Evolutionary conservation across 2,329 filamentous ascomycete species (phyloP).

Genomic region (Talaromyces albobiverticillius): DNA sequence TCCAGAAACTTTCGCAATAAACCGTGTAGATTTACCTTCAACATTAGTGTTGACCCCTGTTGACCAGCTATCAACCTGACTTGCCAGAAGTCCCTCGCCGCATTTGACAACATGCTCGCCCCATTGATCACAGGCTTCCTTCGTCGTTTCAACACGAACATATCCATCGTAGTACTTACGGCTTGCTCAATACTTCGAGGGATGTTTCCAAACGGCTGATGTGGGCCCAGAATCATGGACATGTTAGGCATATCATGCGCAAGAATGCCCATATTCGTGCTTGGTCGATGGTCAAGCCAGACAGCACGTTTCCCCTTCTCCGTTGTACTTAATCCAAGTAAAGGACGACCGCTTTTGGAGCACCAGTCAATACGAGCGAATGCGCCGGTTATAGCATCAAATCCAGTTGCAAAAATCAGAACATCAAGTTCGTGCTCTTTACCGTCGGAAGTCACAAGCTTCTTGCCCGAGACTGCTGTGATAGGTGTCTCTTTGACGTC

Average conservation of each 20-base stretch:
- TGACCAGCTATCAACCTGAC: slow-evolving; percentile 55
- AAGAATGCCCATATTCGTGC: slow-evolving; percentile 44
- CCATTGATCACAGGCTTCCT: slow-evolving; percentile 41
- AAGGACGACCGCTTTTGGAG: slow-evolving; percentile 20
- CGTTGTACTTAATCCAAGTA: slow-evolving; percentile 25
- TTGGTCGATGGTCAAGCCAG: slow-evolving; percentile 20
- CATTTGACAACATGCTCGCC: slow-evolving; percentile 50
- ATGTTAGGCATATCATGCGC: slow-evolving; percentile 48
- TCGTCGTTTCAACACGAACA: slow-evolving; percentile 40
- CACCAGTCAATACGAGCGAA: slow-evolving; percentile 39
- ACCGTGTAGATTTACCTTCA: slow-evolving; percentile 44
- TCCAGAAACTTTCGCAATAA: slow-evolving; percentile 48
- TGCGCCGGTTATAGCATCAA: slow-evolving; percentile 40
- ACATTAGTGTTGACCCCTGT: slow-evolving; percentile 55
- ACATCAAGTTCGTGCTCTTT: slow-evolving; percentile 39
- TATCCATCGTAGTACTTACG: slow-evolving; percentile 38
- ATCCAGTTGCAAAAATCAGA: slow-evolving; percentile 25
- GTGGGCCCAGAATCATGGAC: slow-evolving; percentile 55
- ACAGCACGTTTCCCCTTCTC: slow-evolving; percentile 31
- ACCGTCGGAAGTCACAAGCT: slow-evolving; percentile 40
- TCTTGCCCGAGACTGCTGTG: slow-evolving; percentile 28
- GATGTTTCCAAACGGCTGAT: slow-evolving; percentile 42
- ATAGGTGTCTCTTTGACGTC: slow-evolving; percentile 25
- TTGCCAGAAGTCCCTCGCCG: slow-evolving; percentile 43
- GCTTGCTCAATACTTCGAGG: slow-evolving; percentile 29